Base-by-base conservation (phyloP, 345 rosid species). In the Ceriops decandra region DNA sequence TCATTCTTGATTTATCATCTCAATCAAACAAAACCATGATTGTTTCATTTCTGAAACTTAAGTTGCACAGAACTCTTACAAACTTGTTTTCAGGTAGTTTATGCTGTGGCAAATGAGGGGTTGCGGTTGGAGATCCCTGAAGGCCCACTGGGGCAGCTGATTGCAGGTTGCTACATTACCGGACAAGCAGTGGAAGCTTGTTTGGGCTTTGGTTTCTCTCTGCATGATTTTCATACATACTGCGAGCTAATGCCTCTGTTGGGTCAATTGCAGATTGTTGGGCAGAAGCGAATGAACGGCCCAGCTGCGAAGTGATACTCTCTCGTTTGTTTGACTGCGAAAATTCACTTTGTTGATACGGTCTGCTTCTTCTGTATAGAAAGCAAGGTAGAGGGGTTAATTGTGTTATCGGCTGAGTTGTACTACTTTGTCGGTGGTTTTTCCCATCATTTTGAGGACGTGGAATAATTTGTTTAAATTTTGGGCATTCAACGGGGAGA, bases 251-350 rank as follows among this genome's bases (percentile, higher is more conserved):
- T 42, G 49, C 49, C 17, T 42, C 3, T 13, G 49, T 42, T 42
- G 49, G 49, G 17, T 42, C 17, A 42, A 30, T 17, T 66, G 72
- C 84, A 95, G 99, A 95, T 84, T 95, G 98, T 72, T 95, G 96
- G 97, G 84, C 85, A 62, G 98, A 92, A 74, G 86, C 95, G 1
- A 84, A 86, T 35, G 88, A 88, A 66, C 75, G 98, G 73, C 99
- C 98, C 10, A 85, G 85, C 77, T 95, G 97, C 64, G 90, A 80
- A 77, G 91, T 88, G 75, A 85, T 92, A 70, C 87, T 92, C 28
- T 67, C 91, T 64, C 97, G 96, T 52, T 82, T 95, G 88, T 85
- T 84, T 7, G 97, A 92, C 72, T 92, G 98, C 72, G 96, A 92
- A 79, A 81, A 82, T 74, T 68, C 89, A 13, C 49, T 82, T 63